These are phyloP conservation scores for Fragilariopsis cylindrus DNA, from an alignment of 108 stramenopile species.

Conservation along the genomic window DNA sequence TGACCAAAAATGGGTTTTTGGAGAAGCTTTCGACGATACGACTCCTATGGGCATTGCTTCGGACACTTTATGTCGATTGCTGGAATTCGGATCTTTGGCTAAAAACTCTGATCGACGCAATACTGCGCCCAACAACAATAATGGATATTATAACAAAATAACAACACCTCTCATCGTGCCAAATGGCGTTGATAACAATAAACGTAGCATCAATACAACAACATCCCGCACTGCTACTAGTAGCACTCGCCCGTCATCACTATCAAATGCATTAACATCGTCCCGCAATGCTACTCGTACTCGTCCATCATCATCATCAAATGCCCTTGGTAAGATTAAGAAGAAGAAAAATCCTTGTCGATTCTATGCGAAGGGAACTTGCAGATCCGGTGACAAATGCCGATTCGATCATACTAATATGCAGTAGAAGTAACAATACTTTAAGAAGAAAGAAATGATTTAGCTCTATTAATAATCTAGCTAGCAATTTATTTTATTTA, in stretches of 20 bases:
- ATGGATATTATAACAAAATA: neutral
- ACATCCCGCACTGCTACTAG: too few species aligned
- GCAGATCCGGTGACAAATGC: conserved; percentile 15
- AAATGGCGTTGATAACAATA: too few species aligned
- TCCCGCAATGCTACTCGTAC: neutral
- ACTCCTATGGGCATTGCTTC: neutral
- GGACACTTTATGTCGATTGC: neutral
- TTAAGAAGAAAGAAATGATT: too few species aligned
- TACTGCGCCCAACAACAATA: neutral
- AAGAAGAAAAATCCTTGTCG: conserved; percentile 8
- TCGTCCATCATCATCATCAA: conserved; percentile 4
- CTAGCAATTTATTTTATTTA: too few species aligned
- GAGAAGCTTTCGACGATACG: conserved; percentile 7
- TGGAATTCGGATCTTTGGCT: conserved; percentile 1
- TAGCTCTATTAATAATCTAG: too few species aligned
- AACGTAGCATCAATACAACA: too few species aligned
- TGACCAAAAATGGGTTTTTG: conserved; percentile 13
- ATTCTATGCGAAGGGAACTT: conserved; percentile 6
- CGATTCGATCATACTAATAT: neutral
- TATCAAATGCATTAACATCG: neutral
- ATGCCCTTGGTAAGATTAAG: neutral
- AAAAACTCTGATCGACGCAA: neutral
- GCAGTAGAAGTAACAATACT: too few species aligned
- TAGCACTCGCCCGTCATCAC: neutral
- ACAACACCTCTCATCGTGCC: too few species aligned